Evolutionary conservation across 2,329 filamentous ascomycete species (phyloP), one percentile per base, ranked within the genome.

Genomic region (Dissoconium aciculare): DNA sequence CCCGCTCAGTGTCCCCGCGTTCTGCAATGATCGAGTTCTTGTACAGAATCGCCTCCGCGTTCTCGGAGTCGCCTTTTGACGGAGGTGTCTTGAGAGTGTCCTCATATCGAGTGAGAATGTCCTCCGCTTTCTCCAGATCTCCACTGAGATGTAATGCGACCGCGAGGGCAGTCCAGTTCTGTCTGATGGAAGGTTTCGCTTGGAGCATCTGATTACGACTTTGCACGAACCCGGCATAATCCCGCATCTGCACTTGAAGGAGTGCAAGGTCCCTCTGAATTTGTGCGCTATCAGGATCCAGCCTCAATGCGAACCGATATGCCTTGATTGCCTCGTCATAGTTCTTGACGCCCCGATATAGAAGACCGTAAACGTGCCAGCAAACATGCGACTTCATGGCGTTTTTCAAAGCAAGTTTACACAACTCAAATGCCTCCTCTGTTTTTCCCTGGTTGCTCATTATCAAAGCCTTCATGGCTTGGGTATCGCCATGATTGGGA

Each of bases 301-400:
- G 70, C 53, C 74, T 76, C 46, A 98, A 64, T 11, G 89, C 89
- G 57, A 92, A 93, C 55, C 92, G 91, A 66, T 98, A 98, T 35
- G 89, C 91, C 66, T 95, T 95, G 63, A 94, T 94, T 6, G 91
- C 87, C 62, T 95, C 89, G 56, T 95, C 89, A 48, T 91, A 95
- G 60, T 98, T 95, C 68, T 95, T 95, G 52, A 80, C 78, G 28
- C 82, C 78, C 30, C 87, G 77, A 60, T 92, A 95, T 30, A 98
- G 69, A 44, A 98, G 62, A 17, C 91, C 89, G 56, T 95, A 98
- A 38, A 98, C 89, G 58, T 98, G 91, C 89, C 89, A 98, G 66
- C 85, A 95, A 49, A 98, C 85, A 59, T 95, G 87, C 49, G 85
- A 94, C 64, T 91, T 94, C 85, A 98, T 95, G 56, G 95, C 85